Percentiles rank a stretch among this genome's conserved stretches.
Conservation (phyloP, 345 rosid species). For the Odontarrhena argentea region DNA sequence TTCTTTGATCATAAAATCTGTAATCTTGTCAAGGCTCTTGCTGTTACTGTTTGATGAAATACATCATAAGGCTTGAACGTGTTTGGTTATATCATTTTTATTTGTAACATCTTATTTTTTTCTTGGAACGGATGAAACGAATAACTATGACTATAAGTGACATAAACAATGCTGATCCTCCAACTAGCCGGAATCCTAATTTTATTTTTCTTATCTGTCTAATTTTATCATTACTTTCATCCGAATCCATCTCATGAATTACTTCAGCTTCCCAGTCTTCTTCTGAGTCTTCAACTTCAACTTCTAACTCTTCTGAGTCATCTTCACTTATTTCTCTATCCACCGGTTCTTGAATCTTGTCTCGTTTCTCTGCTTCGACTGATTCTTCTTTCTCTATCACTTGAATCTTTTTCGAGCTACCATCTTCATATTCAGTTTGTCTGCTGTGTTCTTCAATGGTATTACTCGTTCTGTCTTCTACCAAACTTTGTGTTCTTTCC, state of each 20-base stretch:
- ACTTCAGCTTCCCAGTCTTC: conserved; percentile 42
- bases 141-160: conserved; percentile 61
- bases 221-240: conserved; percentile 27
- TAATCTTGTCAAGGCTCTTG: not conserved
- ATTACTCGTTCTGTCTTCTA: not conserved
- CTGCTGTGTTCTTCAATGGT: not conserved
- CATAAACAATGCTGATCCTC: conserved; percentile 63
- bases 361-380: conserved; percentile 2
- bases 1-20: too few species aligned
- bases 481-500: conserved; percentile 16
- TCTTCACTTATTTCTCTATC: conserved; percentile 30
- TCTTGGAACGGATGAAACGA: conserved; percentile 50
- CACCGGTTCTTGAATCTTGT: conserved; percentile 20
- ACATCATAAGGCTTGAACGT: too few species aligned
- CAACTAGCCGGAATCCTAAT: conserved; percentile 37
- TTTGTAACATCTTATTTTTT: conserved; percentile 37
- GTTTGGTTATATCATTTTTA: too few species aligned
- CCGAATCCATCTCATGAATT: conserved; percentile 28
- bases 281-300: conserved; percentile 38
- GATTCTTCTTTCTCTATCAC: conserved; percentile 25
- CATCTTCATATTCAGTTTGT: conserved; percentile 11
- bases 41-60: not conserved
- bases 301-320: conserved; percentile 31
- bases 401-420: conserved; percentile 21
- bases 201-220: conserved; percentile 31